phyloP scores from a whole-genome alignment of 2,329 filamentous ascomycete species.

The Phaeosphaeriaceae sp. region DNA sequence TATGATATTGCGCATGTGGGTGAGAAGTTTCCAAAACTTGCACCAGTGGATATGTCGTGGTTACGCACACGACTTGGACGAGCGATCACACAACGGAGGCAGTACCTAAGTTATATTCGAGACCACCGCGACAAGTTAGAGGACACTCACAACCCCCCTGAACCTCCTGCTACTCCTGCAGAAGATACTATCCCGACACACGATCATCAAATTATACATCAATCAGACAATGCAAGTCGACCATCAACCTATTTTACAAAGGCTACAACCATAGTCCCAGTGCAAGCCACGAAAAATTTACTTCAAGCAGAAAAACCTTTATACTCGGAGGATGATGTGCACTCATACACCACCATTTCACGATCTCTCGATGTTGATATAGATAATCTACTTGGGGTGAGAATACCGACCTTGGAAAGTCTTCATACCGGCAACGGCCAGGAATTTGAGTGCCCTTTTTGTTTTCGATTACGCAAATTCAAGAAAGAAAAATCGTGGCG shows the following conservation, averaged over 20 bases:
- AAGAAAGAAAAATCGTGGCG: conserved; percentile 16
- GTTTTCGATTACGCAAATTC: conserved; percentile 18
- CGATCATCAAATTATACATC: background rate
- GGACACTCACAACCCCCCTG: background rate
- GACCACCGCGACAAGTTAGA: conserved; percentile 23
- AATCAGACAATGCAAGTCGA: conserved; percentile 7
- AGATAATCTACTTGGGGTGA: conserved; percentile 3
- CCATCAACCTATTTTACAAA: conserved; percentile 21
- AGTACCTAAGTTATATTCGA: conserved; percentile 23
- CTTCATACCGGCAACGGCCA: conserved; percentile 6
- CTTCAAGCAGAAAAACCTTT: conserved; percentile 6
- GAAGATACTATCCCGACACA: too few relatives aligned
- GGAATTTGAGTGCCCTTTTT: conserved; percentile 26
- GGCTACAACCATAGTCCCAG: conserved; percentile 15
- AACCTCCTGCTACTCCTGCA: too few relatives aligned
- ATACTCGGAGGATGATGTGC: conserved; percentile 16
- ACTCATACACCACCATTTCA: conserved; percentile 19
- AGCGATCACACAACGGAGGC: conserved; percentile 27
- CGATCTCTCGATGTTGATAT: conserved; percentile 14
- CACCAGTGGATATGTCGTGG: conserved; percentile 10
- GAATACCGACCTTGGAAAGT: conserved; percentile 18
- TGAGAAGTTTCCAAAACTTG: conserved; percentile 28
- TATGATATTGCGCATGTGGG: conserved; percentile 30
- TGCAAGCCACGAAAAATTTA: conserved; percentile 10
- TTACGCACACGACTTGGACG: conserved; percentile 19